Base-by-base conservation (phyloP, 352 stramenopile species). In the Elongisporangium anandrum region DNA sequence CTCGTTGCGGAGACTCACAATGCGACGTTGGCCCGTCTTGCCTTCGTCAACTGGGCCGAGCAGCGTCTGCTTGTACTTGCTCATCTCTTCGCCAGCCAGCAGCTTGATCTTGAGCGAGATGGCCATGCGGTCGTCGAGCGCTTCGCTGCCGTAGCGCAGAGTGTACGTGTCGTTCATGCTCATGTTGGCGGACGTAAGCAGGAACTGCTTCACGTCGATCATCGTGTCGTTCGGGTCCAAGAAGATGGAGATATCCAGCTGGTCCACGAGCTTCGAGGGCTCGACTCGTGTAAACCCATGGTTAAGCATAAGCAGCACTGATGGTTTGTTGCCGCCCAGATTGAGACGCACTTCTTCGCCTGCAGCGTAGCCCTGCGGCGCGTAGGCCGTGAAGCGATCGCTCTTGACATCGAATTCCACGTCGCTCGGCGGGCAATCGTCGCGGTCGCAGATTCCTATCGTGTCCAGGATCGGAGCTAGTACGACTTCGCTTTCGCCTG, bases 31-130 rank as follows among this genome's bases (percentile, higher is more conserved):
- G 20, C 39, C 21, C 8, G 45, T 16, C n/a, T 57, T 51, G 21
- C 53, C 49, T 5, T 60, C 53, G 1, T 68, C 52, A 19, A 56
- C 61, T 3, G 56, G n/a, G 2, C 70, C 54, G 9, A 57, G 19
- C 6, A 66, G 38, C 10, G 79, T 45, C 19, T 80, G 64, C 54
- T 65, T 70, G 58, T 68, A 75, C 4, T 62, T 61, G 7, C 59
- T 23, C 17, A 79, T 29, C 29, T 85, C 75, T 4, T 23, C 49
- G 23, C 72, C 69, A 22, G 57, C 66, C 19, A 85, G 29, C 12
- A 85, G 49, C 41, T 85, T 85, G 59, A 85, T 70, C 47, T 79
- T 81, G 21, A 85, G 55, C 20, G 72, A 81, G 49, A 59, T 67
- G 8, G 60, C 50, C 45, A 73, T 56, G 10, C 49, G 52, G 8